These are phyloP conservation scores for Linum usitatissimum DNA, from an alignment of 345 rosid species.

Conservation along the genomic window DNA sequence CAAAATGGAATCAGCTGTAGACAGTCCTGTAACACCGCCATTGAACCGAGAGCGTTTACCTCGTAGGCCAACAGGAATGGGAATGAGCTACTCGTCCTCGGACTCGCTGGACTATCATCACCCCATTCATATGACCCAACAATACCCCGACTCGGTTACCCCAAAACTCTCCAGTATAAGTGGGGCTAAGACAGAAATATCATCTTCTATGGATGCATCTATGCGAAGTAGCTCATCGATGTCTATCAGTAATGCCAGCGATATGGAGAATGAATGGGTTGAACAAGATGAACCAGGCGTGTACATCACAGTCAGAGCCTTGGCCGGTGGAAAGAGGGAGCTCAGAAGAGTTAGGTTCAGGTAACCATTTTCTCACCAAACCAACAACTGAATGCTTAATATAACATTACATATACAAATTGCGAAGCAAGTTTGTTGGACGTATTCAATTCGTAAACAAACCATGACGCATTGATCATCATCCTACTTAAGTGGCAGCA, in stretches of 20 bases:
- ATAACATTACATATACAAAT: too few relatives aligned
- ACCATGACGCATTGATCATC: not conserved
- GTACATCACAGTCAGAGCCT: slow-evolving; percentile 25
- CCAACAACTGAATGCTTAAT: too few relatives aligned
- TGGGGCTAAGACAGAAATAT: slow-evolving; percentile 66
- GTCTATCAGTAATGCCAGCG: slow-evolving; percentile 88
- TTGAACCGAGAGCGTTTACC: slow-evolving; percentile 45
- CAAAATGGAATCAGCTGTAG: slow-evolving; percentile 49
- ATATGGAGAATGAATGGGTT: slow-evolving; percentile 69
- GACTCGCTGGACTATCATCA: slow-evolving; percentile 48
- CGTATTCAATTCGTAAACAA: too few relatives aligned
- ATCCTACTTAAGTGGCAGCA: not conserved
- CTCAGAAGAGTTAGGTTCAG: slow-evolving; percentile 31
- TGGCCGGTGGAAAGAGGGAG: slow-evolving; percentile 26
- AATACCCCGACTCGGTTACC: slow-evolving; percentile 36
- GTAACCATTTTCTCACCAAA: slow-evolving; percentile 5
- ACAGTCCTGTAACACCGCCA: slow-evolving; percentile 74
- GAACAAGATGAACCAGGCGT: slow-evolving; percentile 32
- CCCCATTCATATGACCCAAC: slow-evolving; percentile 30
- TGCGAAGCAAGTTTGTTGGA: not conserved
- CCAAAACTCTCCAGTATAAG: slow-evolving; percentile 58
- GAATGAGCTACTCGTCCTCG: slow-evolving; percentile 36
- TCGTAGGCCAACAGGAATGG: slow-evolving; percentile 37
- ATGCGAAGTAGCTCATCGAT: slow-evolving; percentile 62
- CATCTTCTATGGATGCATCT: slow-evolving; percentile 68